Evolutionary conservation across 2,329 filamentous ascomycete species (phyloP).

Genomic region (Curvularia lunata): DNA sequence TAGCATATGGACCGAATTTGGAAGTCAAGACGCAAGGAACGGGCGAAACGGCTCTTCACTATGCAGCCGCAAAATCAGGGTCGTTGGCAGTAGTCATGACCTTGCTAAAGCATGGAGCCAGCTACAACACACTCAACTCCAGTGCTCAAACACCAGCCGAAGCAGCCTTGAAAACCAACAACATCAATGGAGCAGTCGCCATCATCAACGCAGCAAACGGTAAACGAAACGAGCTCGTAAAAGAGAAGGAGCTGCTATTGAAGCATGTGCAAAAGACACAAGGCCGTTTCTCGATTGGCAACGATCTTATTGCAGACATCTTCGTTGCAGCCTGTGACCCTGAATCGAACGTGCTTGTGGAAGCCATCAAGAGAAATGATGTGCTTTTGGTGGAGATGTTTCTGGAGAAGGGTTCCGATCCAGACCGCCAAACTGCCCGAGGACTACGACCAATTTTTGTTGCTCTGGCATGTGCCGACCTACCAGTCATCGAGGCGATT

Average conservation of each 20-base stretch:
- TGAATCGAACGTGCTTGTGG: constrained; percentile 42
- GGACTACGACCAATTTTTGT: constrained; percentile 39
- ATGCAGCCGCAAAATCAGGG: constrained; percentile 37
- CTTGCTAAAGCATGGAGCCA: constrained; percentile 39
- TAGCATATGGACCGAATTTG: constrained; percentile 30
- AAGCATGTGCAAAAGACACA: constrained; percentile 38
- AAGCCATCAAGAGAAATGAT: constrained; percentile 42
- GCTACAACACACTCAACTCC: constrained; percentile 30
- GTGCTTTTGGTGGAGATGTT: constrained; percentile 38
- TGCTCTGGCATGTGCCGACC: constrained; percentile 35
- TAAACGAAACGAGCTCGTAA: constrained; percentile 32
- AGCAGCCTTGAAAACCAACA: constrained; percentile 33
- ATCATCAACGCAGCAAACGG: constrained; percentile 41
- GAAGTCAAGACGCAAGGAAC: constrained; percentile 29
- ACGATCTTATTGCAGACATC: constrained; percentile 43
- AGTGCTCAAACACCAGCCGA: constrained; percentile 37
- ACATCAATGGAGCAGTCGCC: constrained; percentile 39
- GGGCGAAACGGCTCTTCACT: constrained; percentile 43
- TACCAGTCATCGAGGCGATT: constrained; percentile 35
- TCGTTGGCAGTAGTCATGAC: constrained; percentile 31
- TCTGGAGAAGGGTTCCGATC: constrained; percentile 39
- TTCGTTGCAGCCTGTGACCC: constrained; percentile 43
- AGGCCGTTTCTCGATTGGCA: constrained; percentile 36
- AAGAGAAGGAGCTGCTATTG: constrained; percentile 44
- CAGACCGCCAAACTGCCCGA: constrained; percentile 31